These are phyloP conservation scores for Heliamphora pulchella DNA, from an alignment of 179 eudicot species.

Conservation along the genomic window DNA sequence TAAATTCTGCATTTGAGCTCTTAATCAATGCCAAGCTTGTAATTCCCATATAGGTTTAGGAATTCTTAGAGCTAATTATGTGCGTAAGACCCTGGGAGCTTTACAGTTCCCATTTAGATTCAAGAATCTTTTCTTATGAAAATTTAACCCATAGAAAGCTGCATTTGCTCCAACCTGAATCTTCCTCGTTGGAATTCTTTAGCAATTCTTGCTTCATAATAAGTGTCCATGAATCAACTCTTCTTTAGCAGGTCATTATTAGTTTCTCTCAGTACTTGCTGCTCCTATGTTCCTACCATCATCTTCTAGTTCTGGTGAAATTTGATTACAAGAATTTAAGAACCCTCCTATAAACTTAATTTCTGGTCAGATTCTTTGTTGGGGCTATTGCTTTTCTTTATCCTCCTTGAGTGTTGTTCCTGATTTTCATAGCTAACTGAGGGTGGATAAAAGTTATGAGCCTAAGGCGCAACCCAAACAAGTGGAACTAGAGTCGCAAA, in stretches of 20 bases:
- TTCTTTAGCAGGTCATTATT: conserved; percentile 1
- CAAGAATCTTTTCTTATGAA: too few relatives aligned
- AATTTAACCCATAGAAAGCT: too few relatives aligned
- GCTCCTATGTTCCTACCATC: conserved; percentile 2
- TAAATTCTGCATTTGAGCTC: too few relatives aligned
- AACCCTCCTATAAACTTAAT: conserved; percentile 5
- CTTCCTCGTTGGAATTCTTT: conserved; percentile 14
- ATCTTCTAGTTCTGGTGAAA: conserved; percentile 2
- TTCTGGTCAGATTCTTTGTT: conserved; percentile 5
- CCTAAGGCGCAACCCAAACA: too few relatives aligned
- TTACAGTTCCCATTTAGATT: too few relatives aligned
- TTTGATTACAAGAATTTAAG: conserved; percentile 1
- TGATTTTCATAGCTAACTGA: conserved; percentile 16
- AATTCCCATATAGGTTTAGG: too few relatives aligned
- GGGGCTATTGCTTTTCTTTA: not conserved
- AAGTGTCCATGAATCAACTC: conserved; percentile 11
- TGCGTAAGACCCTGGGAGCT: too few relatives aligned
- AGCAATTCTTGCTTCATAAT: conserved; percentile 24
- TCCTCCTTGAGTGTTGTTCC: not conserved
- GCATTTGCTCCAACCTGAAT: too few relatives aligned
- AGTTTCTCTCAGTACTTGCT: not conserved
- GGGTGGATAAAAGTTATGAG: too few relatives aligned
- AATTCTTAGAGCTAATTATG: too few relatives aligned
- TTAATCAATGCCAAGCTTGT: too few relatives aligned
- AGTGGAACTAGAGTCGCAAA: too few relatives aligned